phyloP scores from a whole-genome alignment of 495 filamentous ascomycete species.

The Penicillium nucicola region DNA sequence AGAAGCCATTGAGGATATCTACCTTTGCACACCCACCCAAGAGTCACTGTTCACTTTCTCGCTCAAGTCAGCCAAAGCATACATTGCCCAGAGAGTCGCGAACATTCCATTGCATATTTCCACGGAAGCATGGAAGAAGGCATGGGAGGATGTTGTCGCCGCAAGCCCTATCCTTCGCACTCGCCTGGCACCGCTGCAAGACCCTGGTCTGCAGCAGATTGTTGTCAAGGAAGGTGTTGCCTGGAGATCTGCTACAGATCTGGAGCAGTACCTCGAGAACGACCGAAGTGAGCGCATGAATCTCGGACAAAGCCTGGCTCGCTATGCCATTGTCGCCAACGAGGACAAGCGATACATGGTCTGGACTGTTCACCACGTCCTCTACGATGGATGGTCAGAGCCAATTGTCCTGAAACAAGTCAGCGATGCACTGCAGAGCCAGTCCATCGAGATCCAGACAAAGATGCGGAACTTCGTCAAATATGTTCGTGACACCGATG shows the following conservation, averaged over 20 bases:
- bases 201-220: conserved; percentile 56
- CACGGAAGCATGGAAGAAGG: conserved; percentile 40
- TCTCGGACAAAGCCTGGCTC: conserved; percentile 52
- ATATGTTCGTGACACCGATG: conserved; percentile 35
- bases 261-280: conserved; percentile 46
- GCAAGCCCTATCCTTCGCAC: conserved; percentile 57
- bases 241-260: conserved; percentile 38
- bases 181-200: conserved; percentile 52
- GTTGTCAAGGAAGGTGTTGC: conserved; percentile 45
- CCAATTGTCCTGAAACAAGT: conserved; percentile 54
- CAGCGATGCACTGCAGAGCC: conserved; percentile 30
- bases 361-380: conserved; percentile 62
- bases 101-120: conserved; percentile 33
- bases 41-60: conserved; percentile 62
- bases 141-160: conserved; percentile 46
- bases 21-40: conserved; percentile 64
- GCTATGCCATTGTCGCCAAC: conserved; percentile 47
- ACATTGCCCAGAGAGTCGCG: conserved; percentile 54
- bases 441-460: conserved; percentile 15
- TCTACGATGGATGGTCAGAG: conserved; percentile 70
- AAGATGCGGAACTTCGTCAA: conserved; percentile 44
- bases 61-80: conserved; percentile 52
- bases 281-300: conserved; percentile 49
- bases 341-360: conserved; percentile 46
- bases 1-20: conserved; percentile 45